phyloP scores from a whole-genome alignment of 78 protist genomes.

The Chrysochromulina tobinii region DNA sequence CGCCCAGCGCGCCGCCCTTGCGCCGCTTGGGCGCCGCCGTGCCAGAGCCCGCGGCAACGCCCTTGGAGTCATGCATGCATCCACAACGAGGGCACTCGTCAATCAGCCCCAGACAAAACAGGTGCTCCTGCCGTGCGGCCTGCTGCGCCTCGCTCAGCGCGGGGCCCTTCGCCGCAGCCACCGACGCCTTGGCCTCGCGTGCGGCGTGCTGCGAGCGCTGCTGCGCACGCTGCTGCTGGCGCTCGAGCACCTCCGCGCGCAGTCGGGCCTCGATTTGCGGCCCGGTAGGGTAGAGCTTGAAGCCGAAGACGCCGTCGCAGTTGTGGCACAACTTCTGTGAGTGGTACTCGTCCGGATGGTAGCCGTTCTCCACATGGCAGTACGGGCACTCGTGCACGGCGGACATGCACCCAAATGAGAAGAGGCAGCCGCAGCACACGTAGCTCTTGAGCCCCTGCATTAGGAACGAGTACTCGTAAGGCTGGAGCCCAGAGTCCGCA shows the following conservation, averaged over 20 bases:
- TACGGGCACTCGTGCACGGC: not conserved
- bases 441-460: not conserved
- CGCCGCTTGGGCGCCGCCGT: too few species aligned
- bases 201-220: too few species aligned
- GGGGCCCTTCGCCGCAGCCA: too few species aligned
- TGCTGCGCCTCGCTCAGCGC: too few species aligned
- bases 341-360: not conserved
- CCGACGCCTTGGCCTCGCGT: too few species aligned
- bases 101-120: too few species aligned
- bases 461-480: not conserved
- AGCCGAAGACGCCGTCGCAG: not conserved
- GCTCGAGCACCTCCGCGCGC: not conserved
- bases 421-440: not conserved
- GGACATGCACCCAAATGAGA: not conserved
- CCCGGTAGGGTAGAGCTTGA: not conserved
- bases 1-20: too few species aligned
- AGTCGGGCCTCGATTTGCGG: not conserved
- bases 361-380: not conserved
- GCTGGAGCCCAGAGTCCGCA: not conserved
- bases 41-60: too few species aligned
- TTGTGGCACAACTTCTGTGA: not conserved
- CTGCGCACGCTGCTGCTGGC: too few species aligned
- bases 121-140: too few species aligned
- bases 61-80: too few species aligned
- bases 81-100: too few species aligned